Evolutionary conservation across 2,329 filamentous ascomycete genomes (phyloP), one percentile per base, ranked within the genome.

Genomic region (Botryosphaeria dothidea): DNA sequence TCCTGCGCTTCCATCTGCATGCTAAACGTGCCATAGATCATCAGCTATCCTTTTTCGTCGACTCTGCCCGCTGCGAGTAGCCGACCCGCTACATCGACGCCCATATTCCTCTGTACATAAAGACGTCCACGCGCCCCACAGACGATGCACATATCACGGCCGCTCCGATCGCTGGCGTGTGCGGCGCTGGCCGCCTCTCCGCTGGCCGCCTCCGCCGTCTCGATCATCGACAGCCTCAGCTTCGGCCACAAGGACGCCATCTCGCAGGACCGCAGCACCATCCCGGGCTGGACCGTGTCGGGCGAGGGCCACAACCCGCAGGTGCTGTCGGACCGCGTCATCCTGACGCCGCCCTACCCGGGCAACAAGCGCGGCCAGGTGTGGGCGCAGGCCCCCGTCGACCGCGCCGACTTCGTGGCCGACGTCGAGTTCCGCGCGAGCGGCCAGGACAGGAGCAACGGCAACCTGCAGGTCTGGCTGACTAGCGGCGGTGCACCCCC

Each of bases 401-500:
- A 91, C 56, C 82, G 89, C 66, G 79, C 83, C n/a, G 85, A 89
- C 76, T 99, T 93, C 93, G 85, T 87, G 8, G 88, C 89, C 58
- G 92, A 96, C 73, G 84, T 98, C 70, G 90, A 95, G 74, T 97
- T 99, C 79, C 88, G 95, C 70, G 92, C 89, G 61, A 92, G 87
- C 67, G 95, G 95, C 7, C 90, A 90, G 68, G 95, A 98, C 74
- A 84, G 92, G 70, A 92, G 89, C 58, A 88, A 90, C 65, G 95
- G 95, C 56, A 97, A 96, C 79, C 82, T 99, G 70, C 94, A 98
- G 78, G 84, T 99, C 72, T 99, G 95, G 95, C 92, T 96, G 73
- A 89, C 87, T 61, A 88, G 87, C 71, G 85, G 91, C 66, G 90
- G 91, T 34, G 80, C 86, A 70, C 79, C 84, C 66, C 82, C 83